Evolutionary conservation across 108 stramenopile species (phyloP), one percentile per base, ranked within the genome.

Genomic region (Fistulifera pelliculosa): DNA sequence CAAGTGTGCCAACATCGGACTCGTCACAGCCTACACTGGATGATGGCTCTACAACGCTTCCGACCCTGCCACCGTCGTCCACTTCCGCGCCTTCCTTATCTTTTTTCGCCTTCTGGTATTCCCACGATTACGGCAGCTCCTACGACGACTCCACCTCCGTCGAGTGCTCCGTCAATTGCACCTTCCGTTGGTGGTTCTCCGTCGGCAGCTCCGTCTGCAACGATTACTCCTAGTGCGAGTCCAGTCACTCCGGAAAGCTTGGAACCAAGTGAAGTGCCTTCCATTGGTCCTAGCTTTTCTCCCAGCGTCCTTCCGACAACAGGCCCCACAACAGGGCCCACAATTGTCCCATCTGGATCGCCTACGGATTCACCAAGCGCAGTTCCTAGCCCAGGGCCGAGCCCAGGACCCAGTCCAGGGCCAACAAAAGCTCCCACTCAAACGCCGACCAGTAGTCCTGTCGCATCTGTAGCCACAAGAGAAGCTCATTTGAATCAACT

Each of bases 351-450:
- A n/a, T 49, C 49, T 4, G 47, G 7, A 18, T 8, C n/a, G 16
- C 47, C 47, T 6, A 31, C 58, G 6, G 19, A 3, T 4, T 8
- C 17, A 6, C 58, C 58, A 2, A 60, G 8, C 5, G 3, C 25
- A 4, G 49, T 16, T 17, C 58, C 58, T 10, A 50, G 44, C 6
- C 17, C 22, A 19, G 25, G 8, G 23, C 58, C 58, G 2, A 60
- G 22, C 18, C 21, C 18, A 4, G 17, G 18, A 2, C 58, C 58
- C 17, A 50, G 47, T 4, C 4, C 47, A 14, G 27, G 3, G 7
- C 58, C 58, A 7, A 49, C 49, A 45, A 2, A 4, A 2, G 6
- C 14, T n/a, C 58, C 58, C 2, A 60, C 49, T 6, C 24, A 45
- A 16, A 48, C 2, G 19, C 58, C 58, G 7, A 50, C 58, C 31